Evolutionary conservation across 768 basidiomycete species (phyloP).

Genomic region (Podaxis sp.): DNA sequence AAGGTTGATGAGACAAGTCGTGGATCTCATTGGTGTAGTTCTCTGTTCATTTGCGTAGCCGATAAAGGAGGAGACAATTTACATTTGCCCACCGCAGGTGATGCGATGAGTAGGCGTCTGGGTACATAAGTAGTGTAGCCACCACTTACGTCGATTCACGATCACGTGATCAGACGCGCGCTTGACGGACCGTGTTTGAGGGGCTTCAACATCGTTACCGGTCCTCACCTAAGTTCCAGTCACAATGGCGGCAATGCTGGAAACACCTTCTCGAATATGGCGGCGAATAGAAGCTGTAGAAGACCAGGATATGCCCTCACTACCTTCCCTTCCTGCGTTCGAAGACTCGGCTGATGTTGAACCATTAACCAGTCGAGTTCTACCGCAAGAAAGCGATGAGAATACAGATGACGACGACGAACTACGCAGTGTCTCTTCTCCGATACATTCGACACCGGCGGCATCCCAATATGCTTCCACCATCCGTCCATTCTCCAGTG

Average conservation of each 20-base stretch:
- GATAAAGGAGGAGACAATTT: too few species aligned
- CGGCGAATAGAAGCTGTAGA: slow-evolving; percentile 79
- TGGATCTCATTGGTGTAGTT: too few species aligned
- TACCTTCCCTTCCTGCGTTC: slow-evolving; percentile 73
- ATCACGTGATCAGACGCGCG: background rate
- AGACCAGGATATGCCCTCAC: slow-evolving; percentile 74
- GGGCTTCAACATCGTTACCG: background rate
- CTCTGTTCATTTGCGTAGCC: too few species aligned
- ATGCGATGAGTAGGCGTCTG: too few species aligned
- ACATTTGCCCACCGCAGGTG: too few species aligned
- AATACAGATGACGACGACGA: slow-evolving; percentile 37
- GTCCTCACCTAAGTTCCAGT: background rate
- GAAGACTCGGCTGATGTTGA: slow-evolving; percentile 57
- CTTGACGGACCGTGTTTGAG: background rate
- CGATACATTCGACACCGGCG: slow-evolving; percentile 69
- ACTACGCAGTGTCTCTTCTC: slow-evolving; percentile 41
- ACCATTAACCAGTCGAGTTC: slow-evolving; percentile 24
- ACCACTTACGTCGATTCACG: background rate
- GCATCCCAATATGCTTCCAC: slow-evolving; percentile 49
- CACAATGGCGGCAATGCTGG: slow-evolving; percentile 53
- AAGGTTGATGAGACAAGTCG: too few species aligned
- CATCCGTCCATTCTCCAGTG: slow-evolving; percentile 45
- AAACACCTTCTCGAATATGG: slow-evolving; percentile 86
- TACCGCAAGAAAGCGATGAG: slow-evolving; percentile 33
- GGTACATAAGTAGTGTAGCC: background rate